phyloP scores from a whole-genome alignment of 768 basidiomycete genomes.

The Collybia nuda region DNA sequence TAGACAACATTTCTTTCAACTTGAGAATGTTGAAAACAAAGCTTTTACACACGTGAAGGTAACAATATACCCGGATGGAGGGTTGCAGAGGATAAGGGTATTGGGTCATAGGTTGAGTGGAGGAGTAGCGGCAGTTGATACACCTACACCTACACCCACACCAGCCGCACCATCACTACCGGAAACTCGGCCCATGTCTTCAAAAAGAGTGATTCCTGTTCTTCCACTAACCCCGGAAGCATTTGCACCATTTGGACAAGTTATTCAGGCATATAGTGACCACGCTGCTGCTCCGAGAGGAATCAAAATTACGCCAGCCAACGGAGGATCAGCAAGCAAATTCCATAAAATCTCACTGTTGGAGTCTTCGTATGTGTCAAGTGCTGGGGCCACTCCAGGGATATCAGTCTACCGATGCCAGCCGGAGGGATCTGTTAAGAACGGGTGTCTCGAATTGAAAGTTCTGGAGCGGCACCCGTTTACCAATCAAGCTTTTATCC shows the following conservation, averaged over 20 bases:
- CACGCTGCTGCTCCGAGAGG: conserved; percentile 64
- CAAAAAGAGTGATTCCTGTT: conserved; percentile 44
- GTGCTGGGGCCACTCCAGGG: conserved; percentile 55
- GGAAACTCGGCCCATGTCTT: neutral
- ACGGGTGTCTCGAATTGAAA: conserved; percentile 56
- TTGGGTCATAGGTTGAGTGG: conserved; percentile 52
- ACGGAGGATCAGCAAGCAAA: conserved; percentile 88
- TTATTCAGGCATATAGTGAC: conserved; percentile 84
- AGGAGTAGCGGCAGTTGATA: neutral
- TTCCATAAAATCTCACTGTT: conserved; percentile 89
- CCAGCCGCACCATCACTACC: conserved; percentile 1
- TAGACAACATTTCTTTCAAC: conserved; percentile 85
- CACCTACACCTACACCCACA: neutral
- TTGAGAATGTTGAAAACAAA: conserved; percentile 59
- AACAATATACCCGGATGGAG: conserved; percentile 94
- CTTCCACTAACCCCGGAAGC: conserved; percentile 80
- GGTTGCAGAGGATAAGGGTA: conserved; percentile 89
- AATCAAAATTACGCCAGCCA: conserved; percentile 76
- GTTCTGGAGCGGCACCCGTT: conserved; percentile 88
- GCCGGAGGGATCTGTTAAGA: conserved; percentile 44
- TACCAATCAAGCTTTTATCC: conserved; percentile 92
- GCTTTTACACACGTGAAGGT: conserved; percentile 83
- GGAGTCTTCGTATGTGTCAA: conserved; percentile 61
- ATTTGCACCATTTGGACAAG: conserved; percentile 87
- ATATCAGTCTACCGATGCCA: conserved; percentile 87